These are phyloP conservation scores for Fraxinus floribunda DNA, from an alignment of 305 asterid species.

Conservation along the genomic window DNA sequence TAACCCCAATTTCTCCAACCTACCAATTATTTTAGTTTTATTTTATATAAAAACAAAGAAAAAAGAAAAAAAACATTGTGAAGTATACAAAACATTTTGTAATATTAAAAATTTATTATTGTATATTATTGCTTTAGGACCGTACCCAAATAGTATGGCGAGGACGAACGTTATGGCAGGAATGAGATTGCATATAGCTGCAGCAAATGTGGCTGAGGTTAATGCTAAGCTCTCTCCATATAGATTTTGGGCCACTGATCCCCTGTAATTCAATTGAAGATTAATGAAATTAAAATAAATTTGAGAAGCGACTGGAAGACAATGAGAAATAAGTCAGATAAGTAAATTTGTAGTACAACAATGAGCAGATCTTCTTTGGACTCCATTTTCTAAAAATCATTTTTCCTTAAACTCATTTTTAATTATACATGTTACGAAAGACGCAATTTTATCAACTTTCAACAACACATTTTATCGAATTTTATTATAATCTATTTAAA, in stretches of 20 bases:
- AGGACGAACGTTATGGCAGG: conserved; percentile 51
- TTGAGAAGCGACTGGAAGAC: not conserved
- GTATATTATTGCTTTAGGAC: no score
- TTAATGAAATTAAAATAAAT: not conserved
- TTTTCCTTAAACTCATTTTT: no score
- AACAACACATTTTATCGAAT: no score
- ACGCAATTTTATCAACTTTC: no score
- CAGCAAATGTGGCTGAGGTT: conserved; percentile 46
- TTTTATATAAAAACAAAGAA: not conserved
- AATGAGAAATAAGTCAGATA: no score
- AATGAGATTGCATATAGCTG: conserved; percentile 40
- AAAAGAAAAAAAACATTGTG: not conserved
- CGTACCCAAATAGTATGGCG: conserved; percentile 41
- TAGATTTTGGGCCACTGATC: conserved; percentile 48
- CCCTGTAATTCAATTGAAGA: conserved; percentile 29
- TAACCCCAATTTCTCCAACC: conserved; percentile 45
- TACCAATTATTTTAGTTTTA: not conserved
- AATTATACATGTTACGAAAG: no score
- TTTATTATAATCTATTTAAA: not conserved
- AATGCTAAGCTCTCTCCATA: conserved; percentile 42
- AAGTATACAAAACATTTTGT: no score
- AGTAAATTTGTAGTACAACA: not conserved
- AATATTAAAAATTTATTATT: no score
- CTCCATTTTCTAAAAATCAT: not conserved
- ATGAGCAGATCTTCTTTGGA: no score